phyloP scores from a whole-genome alignment of 768 basidiomycete genomes.

The Trametes maxima region DNA sequence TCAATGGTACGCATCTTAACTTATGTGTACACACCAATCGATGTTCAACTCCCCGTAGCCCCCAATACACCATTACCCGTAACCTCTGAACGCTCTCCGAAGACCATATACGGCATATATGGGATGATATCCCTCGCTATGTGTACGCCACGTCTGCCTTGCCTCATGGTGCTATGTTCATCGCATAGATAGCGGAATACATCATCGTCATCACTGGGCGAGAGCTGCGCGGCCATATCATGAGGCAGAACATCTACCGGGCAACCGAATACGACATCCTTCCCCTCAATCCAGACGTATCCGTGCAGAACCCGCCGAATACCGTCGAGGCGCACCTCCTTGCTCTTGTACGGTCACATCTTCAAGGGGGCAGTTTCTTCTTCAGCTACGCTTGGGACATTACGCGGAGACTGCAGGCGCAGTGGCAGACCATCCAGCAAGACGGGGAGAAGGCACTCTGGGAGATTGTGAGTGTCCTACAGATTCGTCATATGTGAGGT shows the following conservation, averaged over 20 bases:
- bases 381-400: slow-evolving; percentile 93
- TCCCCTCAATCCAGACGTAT: slow-evolving; percentile 74
- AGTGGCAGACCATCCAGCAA: slow-evolving; percentile 60
- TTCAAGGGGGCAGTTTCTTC: slow-evolving; percentile 77
- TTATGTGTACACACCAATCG: slow-evolving; percentile 2
- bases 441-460: slow-evolving; percentile 63
- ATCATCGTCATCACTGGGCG: slow-evolving; percentile 86
- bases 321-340: slow-evolving; percentile 88
- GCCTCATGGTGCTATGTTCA: background rate
- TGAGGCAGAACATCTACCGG: slow-evolving; percentile 85
- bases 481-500: background rate
- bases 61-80: slow-evolving; percentile 56
- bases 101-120: slow-evolving; percentile 73
- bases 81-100: slow-evolving; percentile 59
- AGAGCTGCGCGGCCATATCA: slow-evolving; percentile 72
- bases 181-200: slow-evolving; percentile 75
- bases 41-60: slow-evolving; percentile 37
- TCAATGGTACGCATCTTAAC: slow-evolving; percentile 54
- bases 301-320: slow-evolving; percentile 69
- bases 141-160: slow-evolving; percentile 47
- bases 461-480: slow-evolving; percentile 64
- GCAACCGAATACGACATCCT: slow-evolving; percentile 92
- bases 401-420: slow-evolving; percentile 83
- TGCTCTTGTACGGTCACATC: slow-evolving; percentile 82
- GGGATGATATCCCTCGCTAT: slow-evolving; percentile 77